phyloP scores from a whole-genome alignment of 345 rosid species.

The Ceriops tagal region DNA sequence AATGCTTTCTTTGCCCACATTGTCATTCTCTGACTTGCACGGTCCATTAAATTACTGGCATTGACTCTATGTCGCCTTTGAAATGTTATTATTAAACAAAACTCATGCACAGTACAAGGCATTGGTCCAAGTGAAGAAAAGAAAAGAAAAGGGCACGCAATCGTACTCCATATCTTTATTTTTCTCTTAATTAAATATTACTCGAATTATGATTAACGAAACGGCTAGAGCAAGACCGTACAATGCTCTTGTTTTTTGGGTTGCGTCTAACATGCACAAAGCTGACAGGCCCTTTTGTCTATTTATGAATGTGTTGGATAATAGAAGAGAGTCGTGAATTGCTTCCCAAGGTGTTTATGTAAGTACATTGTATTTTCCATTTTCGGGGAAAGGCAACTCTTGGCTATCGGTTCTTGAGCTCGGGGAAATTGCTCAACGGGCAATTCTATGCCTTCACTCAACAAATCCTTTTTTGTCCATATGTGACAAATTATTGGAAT shows the following conservation, averaged over 20 bases:
- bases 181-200: too few species aligned
- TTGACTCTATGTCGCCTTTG: too few species aligned
- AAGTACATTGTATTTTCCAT: neutral
- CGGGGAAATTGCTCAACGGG: neutral
- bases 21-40: neutral
- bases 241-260: too few species aligned
- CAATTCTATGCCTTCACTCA: constrained; percentile 27
- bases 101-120: too few species aligned
- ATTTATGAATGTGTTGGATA: too few species aligned
- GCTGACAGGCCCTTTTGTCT: constrained; percentile 3
- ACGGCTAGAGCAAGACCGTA: too few species aligned
- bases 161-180: too few species aligned
- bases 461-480: constrained; percentile 19
- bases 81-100: too few species aligned
- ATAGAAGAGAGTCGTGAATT: neutral
- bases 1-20: neutral
- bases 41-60: neutral
- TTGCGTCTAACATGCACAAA: neutral
- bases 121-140: too few species aligned
- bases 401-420: neutral
- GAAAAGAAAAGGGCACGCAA: too few species aligned
- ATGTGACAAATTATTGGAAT: neutral
- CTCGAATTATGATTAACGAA: too few species aligned
- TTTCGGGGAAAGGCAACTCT: neutral
- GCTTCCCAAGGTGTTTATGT: neutral